phyloP scores from a whole-genome alignment of 2,329 filamentous ascomycete genomes.

The Escovopsis weberi region DNA sequence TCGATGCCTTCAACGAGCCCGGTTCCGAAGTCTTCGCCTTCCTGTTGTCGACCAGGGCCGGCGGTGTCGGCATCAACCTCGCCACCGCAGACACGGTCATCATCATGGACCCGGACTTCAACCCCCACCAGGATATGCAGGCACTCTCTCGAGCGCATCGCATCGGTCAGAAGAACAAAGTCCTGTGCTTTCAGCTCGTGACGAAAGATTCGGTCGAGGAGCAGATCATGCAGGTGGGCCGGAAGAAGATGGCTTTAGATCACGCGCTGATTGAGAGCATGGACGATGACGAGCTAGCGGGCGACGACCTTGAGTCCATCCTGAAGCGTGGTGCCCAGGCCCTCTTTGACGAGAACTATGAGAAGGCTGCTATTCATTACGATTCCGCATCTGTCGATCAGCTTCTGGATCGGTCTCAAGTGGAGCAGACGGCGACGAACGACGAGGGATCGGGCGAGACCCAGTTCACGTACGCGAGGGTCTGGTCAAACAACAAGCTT shows the following conservation, averaged over 20 bases:
- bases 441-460: constrained; percentile 54
- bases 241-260: constrained; percentile 91
- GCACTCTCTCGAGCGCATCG: constrained; percentile 87
- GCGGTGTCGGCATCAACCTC: constrained; percentile 93
- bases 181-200: constrained; percentile 88
- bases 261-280: constrained; percentile 89
- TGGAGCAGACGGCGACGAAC: constrained; percentile 54
- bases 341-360: constrained; percentile 63
- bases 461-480: constrained; percentile 76
- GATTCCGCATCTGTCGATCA: constrained; percentile 73
- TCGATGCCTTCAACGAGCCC: constrained; percentile 84
- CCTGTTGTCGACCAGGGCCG: constrained; percentile 81
- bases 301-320: constrained; percentile 73
- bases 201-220: constrained; percentile 83
- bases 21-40: constrained; percentile 78
- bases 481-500: constrained; percentile 77
- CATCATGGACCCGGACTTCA: constrained; percentile 93
- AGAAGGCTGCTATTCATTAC: constrained; percentile 63
- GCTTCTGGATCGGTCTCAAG: constrained; percentile 72
- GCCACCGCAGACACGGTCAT: constrained; percentile 96
- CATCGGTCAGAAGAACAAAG: constrained; percentile 92
- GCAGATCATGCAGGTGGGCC: constrained; percentile 89
- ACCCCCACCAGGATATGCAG: constrained; percentile 95
- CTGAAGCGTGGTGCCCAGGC: constrained; percentile 77
- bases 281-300: constrained; percentile 66